phyloP scores from a whole-genome alignment of 2,329 filamentous ascomycete species.

The Sarocladiaceae sp. region DNA sequence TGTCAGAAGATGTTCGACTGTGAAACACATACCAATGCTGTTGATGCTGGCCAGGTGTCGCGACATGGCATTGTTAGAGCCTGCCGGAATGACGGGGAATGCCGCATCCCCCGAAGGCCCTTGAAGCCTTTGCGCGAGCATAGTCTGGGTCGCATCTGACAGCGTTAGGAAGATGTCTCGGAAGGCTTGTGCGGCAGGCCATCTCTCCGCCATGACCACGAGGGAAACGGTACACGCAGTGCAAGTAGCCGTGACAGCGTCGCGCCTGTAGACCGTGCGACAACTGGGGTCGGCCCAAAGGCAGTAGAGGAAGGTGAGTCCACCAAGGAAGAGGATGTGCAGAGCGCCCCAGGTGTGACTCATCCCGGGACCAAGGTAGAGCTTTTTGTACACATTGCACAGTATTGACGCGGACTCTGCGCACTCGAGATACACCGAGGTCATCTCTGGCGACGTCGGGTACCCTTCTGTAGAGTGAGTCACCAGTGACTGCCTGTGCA shows the following conservation, averaged over 20 bases:
- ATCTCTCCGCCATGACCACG: slow-evolving; percentile 43
- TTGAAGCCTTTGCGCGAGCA: slow-evolving; percentile 2
- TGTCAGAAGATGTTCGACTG: background rate
- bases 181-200: slow-evolving; percentile 40
- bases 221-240: slow-evolving; percentile 38
- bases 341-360: slow-evolving; percentile 22
- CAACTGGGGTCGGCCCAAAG: background rate
- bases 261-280: background rate
- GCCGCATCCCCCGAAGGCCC: background rate
- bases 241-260: slow-evolving; percentile 1
- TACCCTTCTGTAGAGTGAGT: background rate
- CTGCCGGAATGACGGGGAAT: background rate
- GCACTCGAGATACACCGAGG: slow-evolving; percentile 1
- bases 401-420: background rate
- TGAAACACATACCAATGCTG: slow-evolving; percentile 4
- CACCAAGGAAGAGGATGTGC: slow-evolving; percentile 24
- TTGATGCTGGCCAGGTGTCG: background rate
- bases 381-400: background rate
- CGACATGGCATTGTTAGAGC: background rate
- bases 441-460: background rate
- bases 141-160: slow-evolving; percentile 27
- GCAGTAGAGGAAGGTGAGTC: slow-evolving; percentile 23
- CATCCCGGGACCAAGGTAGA: slow-evolving; percentile 3
- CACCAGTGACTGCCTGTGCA: background rate
- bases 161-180: slow-evolving; percentile 40